Conservation (phyloP, 768 basidiomycete species). For the Cystofilobasidium ferigula region DNA sequence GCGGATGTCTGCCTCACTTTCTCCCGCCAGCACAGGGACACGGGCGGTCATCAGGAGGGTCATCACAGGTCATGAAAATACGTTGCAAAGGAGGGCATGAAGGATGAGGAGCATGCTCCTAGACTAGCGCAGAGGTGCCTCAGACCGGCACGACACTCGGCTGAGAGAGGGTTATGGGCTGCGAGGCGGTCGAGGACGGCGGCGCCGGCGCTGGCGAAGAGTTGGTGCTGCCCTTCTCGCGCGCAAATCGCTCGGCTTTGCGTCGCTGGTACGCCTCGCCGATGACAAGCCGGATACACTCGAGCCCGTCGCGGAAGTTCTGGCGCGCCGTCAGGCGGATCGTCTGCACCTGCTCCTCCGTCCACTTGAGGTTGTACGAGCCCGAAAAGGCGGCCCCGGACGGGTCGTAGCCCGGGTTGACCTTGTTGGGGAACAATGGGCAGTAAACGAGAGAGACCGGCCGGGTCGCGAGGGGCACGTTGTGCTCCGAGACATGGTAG, state of each 20-base stretch:
- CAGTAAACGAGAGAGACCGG: conserved; percentile 14
- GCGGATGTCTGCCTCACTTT: too few species aligned
- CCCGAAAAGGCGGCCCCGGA: conserved; percentile 10
- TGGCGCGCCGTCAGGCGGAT: conserved; percentile 22
- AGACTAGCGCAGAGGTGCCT: too few species aligned
- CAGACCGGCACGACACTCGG: too few species aligned
- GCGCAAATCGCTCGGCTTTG: conserved; percentile 15
- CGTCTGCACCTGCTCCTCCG: conserved; percentile 26
- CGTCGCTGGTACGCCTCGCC: conserved; percentile 25
- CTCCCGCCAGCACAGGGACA: too few species aligned
- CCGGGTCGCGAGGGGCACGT: conserved; percentile 20
- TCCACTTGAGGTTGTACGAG: conserved; percentile 25
- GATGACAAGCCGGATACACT: conserved; percentile 21
- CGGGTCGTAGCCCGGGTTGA: conserved; percentile 18
- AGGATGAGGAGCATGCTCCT: too few species aligned
- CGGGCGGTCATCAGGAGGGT: too few species aligned
- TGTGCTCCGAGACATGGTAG: conserved; percentile 22
- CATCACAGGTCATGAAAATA: too few species aligned
- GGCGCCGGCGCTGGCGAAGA: too few species aligned
- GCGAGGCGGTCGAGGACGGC: too few species aligned
- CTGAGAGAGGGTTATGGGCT: too few species aligned
- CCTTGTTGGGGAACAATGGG: conserved; percentile 5
- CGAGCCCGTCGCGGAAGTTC: conserved; percentile 24
- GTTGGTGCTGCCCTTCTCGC: too few species aligned
- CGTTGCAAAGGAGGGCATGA: too few species aligned